These are phyloP conservation scores for Ogataea dorogensis DNA, from an alignment of 805 yeast species.

Conservation along the genomic window DNA sequence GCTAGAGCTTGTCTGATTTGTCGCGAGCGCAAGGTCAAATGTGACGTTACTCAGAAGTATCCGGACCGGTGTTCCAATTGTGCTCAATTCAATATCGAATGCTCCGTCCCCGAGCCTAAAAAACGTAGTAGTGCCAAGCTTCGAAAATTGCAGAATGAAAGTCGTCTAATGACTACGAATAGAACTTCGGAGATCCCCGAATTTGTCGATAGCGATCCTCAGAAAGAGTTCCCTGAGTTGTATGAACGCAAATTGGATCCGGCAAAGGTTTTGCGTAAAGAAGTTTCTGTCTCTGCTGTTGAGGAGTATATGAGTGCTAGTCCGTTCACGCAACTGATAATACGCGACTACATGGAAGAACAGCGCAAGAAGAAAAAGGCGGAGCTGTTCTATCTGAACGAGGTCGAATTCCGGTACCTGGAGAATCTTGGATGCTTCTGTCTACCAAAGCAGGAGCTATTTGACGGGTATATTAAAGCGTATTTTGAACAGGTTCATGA, in stretches of 20 bases:
- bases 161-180: neutral
- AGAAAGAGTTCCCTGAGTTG: constrained; percentile 24
- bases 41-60: constrained; percentile 59
- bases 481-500: constrained; percentile 70
- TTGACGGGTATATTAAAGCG: constrained; percentile 56
- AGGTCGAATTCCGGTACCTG: constrained; percentile 22
- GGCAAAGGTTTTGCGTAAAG: constrained; percentile 15
- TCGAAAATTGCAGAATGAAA: constrained; percentile 18
- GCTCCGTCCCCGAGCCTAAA: constrained; percentile 56
- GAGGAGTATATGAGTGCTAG: constrained; percentile 34
- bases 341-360: constrained; percentile 25
- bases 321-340: constrained; percentile 31
- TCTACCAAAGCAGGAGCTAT: constrained; percentile 58
- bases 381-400: constrained; percentile 15
- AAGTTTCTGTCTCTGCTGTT: constrained; percentile 17
- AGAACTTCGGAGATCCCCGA: constrained; percentile 11
- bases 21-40: constrained; percentile 74
- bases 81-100: constrained; percentile 61
- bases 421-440: constrained; percentile 57
- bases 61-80: constrained; percentile 63
- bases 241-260: constrained; percentile 26
- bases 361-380: constrained; percentile 2
- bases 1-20: constrained; percentile 77
- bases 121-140: constrained; percentile 27
- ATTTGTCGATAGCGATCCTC: constrained; percentile 27